Base-by-base conservation (phyloP, 495 filamentous ascomycete species). In the Chaetomium cochliodes region DNA sequence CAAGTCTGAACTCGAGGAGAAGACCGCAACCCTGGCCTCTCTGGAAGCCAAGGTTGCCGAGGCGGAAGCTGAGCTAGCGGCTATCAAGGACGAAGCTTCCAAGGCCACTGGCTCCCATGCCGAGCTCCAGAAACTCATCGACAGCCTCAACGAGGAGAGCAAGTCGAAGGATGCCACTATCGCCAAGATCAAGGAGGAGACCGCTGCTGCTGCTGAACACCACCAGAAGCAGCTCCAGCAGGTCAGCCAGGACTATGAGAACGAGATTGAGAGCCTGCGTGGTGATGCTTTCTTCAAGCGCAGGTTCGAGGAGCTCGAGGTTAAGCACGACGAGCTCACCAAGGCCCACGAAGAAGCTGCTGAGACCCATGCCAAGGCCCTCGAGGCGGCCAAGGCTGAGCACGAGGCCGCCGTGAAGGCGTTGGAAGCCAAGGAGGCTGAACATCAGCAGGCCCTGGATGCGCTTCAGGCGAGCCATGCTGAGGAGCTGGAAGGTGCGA, bases 251-350 rank as follows among this genome's bases (percentile, higher is more conserved):
- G 83, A 86, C 46, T 83, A 84, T 67, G 78, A 83, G 59, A 73
- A 77, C 25, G 83, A 86, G 65, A 84, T 86, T 46, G 83, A 85
- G 65, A 79, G 80, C 50, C 78, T 84, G n/a, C 76, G 78, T 26
- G 82, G 81, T 23, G 81, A 84, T 66, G 81, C 83, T 39, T 81
- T 80, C 62, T 81, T 83, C 69, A 84, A 81, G 70, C 78, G 80
- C 57, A 77, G 83, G 64, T 84, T 81, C 64, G 75, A 84, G 49
- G 79, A 79, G 33, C 74, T 85, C 18, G 78, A 82, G 54, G 71
- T 67, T 23, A 78, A 81, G 68, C 75, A 84, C 63, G 71, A 73
- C 22, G 80, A 82, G 57, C 70, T 81, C 13, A 69, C 65, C 58
- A 64, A 77, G 59, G 70, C 78, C 20, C 77, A 82, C 66, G 70